Evolutionary conservation across 164 flowering plant species (phyloP), one percentile per base, ranked within the genome.

Genomic region (Brasenia schreberi): DNA sequence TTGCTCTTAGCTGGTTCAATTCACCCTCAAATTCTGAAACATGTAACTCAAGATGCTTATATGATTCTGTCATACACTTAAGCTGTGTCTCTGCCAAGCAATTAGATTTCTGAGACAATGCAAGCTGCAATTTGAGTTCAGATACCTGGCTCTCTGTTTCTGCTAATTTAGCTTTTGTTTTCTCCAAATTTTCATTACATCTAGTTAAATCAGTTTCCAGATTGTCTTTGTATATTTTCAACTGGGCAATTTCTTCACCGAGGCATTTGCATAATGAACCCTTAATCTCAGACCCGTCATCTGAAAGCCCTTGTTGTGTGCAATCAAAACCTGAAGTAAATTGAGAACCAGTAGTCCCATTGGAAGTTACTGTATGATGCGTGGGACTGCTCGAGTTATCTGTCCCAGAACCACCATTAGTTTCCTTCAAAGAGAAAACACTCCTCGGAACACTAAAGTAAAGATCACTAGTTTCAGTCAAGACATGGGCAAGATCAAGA

Each of bases 1-100:
- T 84, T 49, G 43, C 81, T 66, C 63, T 78, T 19, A 95, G 76
- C 72, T 73, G 75, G 68, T 81, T 84, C 63, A 90, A 71, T 77
- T 90, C 89, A 66, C 79, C 71, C 70, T 83, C 88, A 17, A 92
- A 74, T 67, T 87, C 92, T 64, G 73, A 77, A 42, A 90, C 82
- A 63, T 86, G 87, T 12, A 64, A 77, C 81, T 95, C 99, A 63
- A 95, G 96, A 43, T 88, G 79, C 69, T 84, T 88, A 70, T 92
- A 95, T 44, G 99, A 87, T 72, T 92, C 99, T 62, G 92, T 85
- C 99, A 95, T 95, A 65, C 99, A 95, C 78, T 88, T 95, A 44
- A 95, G 87, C 82, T 33, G 4, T 95, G 97, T 92, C 73, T 92
- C 97, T n/a, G 90, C 83, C 80, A 95, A 83, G 71, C 92, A 76